Base-by-base conservation (phyloP, 2,329 filamentous ascomycete species). In the Berkeleyomyces rouxiae region DNA sequence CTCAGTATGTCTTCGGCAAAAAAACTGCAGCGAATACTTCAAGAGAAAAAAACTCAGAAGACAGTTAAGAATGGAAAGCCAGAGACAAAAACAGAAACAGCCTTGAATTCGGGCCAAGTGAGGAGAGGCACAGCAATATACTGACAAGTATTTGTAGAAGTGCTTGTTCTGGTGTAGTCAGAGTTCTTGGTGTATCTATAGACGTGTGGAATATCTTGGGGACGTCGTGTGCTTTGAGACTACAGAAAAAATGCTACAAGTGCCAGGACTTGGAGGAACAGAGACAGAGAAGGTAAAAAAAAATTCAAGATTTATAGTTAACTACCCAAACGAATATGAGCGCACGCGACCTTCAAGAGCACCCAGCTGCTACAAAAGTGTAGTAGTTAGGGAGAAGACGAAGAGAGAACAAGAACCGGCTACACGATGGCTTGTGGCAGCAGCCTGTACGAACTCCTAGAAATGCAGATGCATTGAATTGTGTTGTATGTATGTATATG, bases 1-100 rank as follows among this genome's bases (percentile, higher is more conserved):
- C 7, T 9, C 47, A 51, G 47, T 23, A 51, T 16, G 23, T n/a
- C 47, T 10, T 10, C 31, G 36, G 49, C 2, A 39, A 53, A 53
- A n/a, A 53, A 37, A 37, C 44, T 47, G 13, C 44, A 53, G 23
- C 7, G 37, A 37, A 11, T 4, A 7, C 31, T 36, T 33, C 23
- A 7, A 44, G 10, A 44, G 7, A 55, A 39, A 55, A 39, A 16
- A 39, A 10, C 16, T 13, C 11, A 44, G 4, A 58, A 40, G 7
- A 33, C 3, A 43, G 39, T 6, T n/a, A 58, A 43, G n/a, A 43
- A 43, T 43, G 40, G 39, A 58, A 58, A 58, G 33, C 31, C 10
- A 23, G 49, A 37, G 33, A 53, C 49, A 58, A 58, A 58, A 58
- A 58, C 23, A 43, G 57, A 58, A 58, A 42, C 40, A 43, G 39